These are phyloP conservation scores for Termitomyces titanicus DNA, from an alignment of 768 basidiomycete genomes.

Conservation along the genomic window DNA sequence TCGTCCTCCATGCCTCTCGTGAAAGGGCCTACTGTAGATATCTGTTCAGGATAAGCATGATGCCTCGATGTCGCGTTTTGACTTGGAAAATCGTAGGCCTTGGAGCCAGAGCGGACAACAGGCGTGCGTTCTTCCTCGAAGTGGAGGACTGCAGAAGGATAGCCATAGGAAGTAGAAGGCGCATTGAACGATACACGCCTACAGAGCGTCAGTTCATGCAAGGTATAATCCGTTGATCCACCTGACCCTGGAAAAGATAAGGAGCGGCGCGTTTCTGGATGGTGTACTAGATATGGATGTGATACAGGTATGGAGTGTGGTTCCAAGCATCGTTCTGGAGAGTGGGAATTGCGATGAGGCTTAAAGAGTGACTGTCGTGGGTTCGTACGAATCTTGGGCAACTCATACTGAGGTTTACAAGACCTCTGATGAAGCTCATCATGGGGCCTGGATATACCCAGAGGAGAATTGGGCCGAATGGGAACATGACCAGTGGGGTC, in stretches of 20 bases:
- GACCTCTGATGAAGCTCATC: background rate
- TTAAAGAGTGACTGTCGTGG: background rate
- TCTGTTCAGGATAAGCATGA: slow-evolving; percentile 4
- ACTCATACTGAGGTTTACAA: slow-evolving; percentile 1
- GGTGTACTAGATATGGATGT: background rate
- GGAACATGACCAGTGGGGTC: slow-evolving; percentile 7
- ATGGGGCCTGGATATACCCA: background rate
- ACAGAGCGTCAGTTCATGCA: background rate
- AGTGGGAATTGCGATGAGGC: background rate
- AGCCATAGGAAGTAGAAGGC: background rate
- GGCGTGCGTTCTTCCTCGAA: slow-evolving; percentile 3
- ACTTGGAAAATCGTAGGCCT: background rate
- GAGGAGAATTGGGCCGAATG: slow-evolving; percentile 7
- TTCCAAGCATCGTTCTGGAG: background rate
- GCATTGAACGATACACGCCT: background rate
- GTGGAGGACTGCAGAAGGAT: background rate
- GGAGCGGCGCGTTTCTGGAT: background rate
- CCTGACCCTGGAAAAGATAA: background rate
- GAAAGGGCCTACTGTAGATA: slow-evolving; percentile 5
- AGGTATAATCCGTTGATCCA: background rate
- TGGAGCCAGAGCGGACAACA: background rate
- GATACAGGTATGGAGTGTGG: background rate
- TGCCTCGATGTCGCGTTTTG: background rate
- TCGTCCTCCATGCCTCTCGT: slow-evolving; percentile 10
- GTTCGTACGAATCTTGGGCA: background rate